Conservation (phyloP, 192 early-diverging fungal genomes). For the Coemansia asiatica region DNA sequence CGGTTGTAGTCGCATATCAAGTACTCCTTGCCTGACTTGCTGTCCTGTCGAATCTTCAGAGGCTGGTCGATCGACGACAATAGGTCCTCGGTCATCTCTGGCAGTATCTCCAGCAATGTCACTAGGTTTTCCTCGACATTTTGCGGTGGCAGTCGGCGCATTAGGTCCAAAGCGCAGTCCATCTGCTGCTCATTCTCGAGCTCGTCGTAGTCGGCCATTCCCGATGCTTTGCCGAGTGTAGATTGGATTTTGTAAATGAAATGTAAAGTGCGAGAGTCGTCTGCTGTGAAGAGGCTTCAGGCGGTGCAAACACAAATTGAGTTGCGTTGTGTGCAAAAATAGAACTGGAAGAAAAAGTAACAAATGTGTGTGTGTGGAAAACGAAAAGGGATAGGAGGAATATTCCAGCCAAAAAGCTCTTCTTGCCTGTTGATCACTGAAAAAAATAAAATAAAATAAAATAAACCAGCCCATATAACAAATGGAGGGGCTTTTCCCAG, state of each 20-base stretch:
- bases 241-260: not conserved
- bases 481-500: no score
- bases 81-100: slow-evolving; percentile 87
- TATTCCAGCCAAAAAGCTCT: no score
- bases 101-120: slow-evolving; percentile 78
- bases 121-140: slow-evolving; percentile 84
- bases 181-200: slow-evolving; percentile 59
- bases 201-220: slow-evolving; percentile 49
- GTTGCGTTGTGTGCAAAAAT: not conserved
- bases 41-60: slow-evolving; percentile 72
- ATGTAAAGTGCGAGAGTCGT: not conserved
- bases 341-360: no score
- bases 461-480: no score
- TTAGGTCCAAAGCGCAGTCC: slow-evolving; percentile 94
- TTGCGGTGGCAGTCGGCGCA: slow-evolving; percentile 94
- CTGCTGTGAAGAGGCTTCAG: not conserved
- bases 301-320: not conserved
- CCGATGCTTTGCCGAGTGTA: not conserved
- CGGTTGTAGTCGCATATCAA: slow-evolving; percentile 94
- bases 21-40: slow-evolving; percentile 74
- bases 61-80: slow-evolving; percentile 92
- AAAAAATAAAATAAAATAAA: no score
- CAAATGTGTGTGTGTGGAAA: no score
- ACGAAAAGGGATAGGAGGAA: no score
- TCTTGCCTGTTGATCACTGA: no score